These are phyloP conservation scores for Gonium pectorale DNA, from an alignment of 139 green algal genomes.

Conservation along the genomic window DNA sequence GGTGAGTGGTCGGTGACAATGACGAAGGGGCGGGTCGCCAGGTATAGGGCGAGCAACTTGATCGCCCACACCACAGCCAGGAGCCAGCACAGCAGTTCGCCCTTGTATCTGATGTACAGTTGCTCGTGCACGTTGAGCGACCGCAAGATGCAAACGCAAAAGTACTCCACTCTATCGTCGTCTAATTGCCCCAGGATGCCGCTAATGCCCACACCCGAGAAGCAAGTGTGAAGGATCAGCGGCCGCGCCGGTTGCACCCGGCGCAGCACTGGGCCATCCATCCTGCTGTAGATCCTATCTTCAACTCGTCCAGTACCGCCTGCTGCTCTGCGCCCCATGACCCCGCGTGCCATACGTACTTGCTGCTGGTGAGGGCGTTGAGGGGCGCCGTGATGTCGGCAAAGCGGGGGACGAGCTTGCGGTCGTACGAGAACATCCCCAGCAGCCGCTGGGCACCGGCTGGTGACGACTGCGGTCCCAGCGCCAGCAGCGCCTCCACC, in stretches of 20 bases:
- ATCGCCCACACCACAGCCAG: too few species aligned
- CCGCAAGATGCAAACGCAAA: conserved; percentile 29
- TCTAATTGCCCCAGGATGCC: conserved; percentile 55
- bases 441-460: neutral
- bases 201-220: conserved; percentile 15
- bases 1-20: too few species aligned
- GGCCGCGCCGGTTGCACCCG: too few species aligned
- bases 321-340: conserved; percentile 5
- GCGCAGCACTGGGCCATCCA: too few species aligned
- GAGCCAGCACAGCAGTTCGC: too few species aligned
- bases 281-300: neutral
- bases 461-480: neutral
- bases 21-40: too few species aligned
- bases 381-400: neutral
- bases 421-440: neutral
- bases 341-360: neutral
- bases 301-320: conserved; percentile 24
- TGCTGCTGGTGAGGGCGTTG: neutral
- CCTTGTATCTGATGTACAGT: too few species aligned
- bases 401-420: neutral
- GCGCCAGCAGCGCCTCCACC: neutral
- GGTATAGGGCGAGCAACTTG: too few species aligned
- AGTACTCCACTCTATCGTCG: conserved; percentile 41
- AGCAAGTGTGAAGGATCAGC: too few species aligned
- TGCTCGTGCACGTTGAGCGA: conserved; percentile 41